phyloP scores from a whole-genome alignment of 768 basidiomycete species.

The Macrolepiota fuliginosa region DNA sequence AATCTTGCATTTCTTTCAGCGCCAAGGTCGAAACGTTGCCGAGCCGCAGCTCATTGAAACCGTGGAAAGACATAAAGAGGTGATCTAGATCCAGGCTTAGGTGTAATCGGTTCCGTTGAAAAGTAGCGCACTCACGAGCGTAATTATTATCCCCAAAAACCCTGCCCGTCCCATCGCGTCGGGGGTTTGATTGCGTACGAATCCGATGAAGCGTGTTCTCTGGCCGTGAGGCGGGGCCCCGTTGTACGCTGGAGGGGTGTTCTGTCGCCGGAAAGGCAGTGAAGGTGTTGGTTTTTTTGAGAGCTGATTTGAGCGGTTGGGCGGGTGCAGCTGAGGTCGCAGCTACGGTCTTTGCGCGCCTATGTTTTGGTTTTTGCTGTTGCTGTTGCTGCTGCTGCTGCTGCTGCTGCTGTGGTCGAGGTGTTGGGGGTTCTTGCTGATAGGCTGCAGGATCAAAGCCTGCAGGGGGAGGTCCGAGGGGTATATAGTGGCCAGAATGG shows the following conservation, averaged over 20 bases:
- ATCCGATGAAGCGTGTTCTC: constrained; percentile 12
- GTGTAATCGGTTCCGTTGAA: background rate
- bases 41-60: constrained; percentile 60
- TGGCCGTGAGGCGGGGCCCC: constrained; percentile 12
- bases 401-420: background rate
- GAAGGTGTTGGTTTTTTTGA: constrained; percentile 11
- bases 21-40: constrained; percentile 50
- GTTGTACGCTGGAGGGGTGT: constrained; percentile 1
- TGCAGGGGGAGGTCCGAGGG: constrained; percentile 17
- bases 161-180: constrained; percentile 5
- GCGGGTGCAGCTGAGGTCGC: constrained; percentile 6
- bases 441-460: constrained; percentile 31
- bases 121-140: constrained; percentile 7
- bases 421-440: constrained; percentile 6
- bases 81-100: constrained; percentile 47
- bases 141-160: background rate
- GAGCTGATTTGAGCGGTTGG: constrained; percentile 14
- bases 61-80: constrained; percentile 68
- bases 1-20: constrained; percentile 55
- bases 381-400: no score
- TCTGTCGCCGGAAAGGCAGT: constrained; percentile 10
- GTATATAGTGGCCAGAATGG: constrained; percentile 3
- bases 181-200: constrained; percentile 15
- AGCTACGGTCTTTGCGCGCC: constrained; percentile 5
- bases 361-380: constrained; percentile 11